phyloP scores from a whole-genome alignment of 495 filamentous ascomycete genomes.

The Halenospora varia region DNA sequence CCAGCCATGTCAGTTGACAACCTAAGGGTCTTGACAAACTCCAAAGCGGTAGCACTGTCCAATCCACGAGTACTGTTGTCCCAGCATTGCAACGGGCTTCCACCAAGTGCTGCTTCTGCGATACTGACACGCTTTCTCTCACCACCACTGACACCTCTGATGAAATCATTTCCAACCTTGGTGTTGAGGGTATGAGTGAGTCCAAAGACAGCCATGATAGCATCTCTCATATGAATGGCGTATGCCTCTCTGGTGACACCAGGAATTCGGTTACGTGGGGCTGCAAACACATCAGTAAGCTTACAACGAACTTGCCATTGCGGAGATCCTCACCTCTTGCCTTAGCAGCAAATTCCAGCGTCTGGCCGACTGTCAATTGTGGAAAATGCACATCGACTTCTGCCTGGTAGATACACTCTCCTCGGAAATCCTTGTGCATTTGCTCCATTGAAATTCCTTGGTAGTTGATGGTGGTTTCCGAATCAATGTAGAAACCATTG shows the following conservation, averaged over 20 bases:
- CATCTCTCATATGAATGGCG: slow-evolving; percentile 62
- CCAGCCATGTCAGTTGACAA: slow-evolving; percentile 61
- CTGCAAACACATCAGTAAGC: slow-evolving; percentile 17
- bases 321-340: slow-evolving; percentile 67
- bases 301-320: slow-evolving; percentile 32
- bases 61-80: slow-evolving; percentile 80
- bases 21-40: slow-evolving; percentile 68
- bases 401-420: slow-evolving; percentile 77
- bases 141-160: slow-evolving; percentile 76
- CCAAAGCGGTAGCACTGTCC: slow-evolving; percentile 76
- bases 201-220: slow-evolving; percentile 77
- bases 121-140: slow-evolving; percentile 84
- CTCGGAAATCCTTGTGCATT: slow-evolving; percentile 66
- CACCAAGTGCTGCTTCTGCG: slow-evolving; percentile 63
- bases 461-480: slow-evolving; percentile 67
- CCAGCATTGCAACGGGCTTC: slow-evolving; percentile 74
- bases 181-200: slow-evolving; percentile 75
- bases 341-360: slow-evolving; percentile 70
- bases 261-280: slow-evolving; percentile 57
- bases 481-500: slow-evolving; percentile 63
- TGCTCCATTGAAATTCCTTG: slow-evolving; percentile 58
- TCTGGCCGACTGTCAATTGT: slow-evolving; percentile 75
- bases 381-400: slow-evolving; percentile 82
- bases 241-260: slow-evolving; percentile 57
- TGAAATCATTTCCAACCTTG: slow-evolving; percentile 72